phyloP scores from a whole-genome alignment of 176 grass and related monocot species.

The Elaeis guineensis region DNA sequence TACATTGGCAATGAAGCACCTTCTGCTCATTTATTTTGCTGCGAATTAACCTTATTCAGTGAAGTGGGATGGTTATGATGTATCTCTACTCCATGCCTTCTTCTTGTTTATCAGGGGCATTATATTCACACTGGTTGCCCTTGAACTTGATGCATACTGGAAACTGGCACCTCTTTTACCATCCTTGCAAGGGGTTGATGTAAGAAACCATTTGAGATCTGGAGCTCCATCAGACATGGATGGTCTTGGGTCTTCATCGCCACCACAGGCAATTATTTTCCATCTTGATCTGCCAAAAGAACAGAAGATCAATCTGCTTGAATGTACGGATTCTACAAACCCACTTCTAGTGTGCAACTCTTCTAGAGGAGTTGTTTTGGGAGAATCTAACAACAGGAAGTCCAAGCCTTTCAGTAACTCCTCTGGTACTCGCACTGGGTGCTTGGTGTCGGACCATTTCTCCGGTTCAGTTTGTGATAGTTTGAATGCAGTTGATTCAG shows the following conservation, averaged over 20 bases:
- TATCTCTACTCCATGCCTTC: too few relatives aligned
- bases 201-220: slow-evolving; percentile 1
- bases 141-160: background rate
- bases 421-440: slow-evolving; percentile 19
- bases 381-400: background rate
- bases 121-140: background rate
- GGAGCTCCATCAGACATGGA: slow-evolving; percentile 1
- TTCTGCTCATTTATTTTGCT: too few relatives aligned
- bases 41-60: too few relatives aligned
- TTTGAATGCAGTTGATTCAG: slow-evolving; percentile 8
- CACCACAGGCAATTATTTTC: slow-evolving; percentile 4
- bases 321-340: slow-evolving; percentile 4
- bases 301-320: background rate
- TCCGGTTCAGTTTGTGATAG: slow-evolving; percentile 26
- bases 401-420: slow-evolving; percentile 22
- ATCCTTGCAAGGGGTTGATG: background rate
- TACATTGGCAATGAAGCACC: too few relatives aligned
- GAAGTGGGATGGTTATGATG: too few relatives aligned
- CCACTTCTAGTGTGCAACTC: background rate
- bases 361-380: background rate
- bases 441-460: slow-evolving; percentile 19
- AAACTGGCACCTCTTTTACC: background rate
- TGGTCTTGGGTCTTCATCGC: background rate
- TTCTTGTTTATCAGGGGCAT: slow-evolving; percentile 7
- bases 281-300: background rate